Evolutionary conservation across 176 grass and related monocot genomes (phyloP).

Genomic region (Bonia amplexicaulis): DNA sequence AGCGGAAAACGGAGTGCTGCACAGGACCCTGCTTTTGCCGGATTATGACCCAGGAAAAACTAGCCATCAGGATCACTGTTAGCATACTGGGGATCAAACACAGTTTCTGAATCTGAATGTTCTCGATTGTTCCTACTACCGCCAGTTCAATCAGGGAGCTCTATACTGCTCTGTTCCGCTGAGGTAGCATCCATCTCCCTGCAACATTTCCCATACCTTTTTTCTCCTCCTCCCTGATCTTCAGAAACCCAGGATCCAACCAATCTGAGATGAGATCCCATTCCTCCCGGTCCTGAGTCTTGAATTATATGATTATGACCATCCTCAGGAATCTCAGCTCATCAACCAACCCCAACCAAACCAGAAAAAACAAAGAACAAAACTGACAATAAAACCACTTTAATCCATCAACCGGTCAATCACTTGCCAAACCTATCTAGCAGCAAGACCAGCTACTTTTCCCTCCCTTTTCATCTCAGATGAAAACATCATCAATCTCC

Average conservation of each 20-base stretch:
- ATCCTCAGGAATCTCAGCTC: neutral
- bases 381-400: neutral
- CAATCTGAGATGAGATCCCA: slow-evolving; percentile 11
- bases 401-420: slow-evolving; percentile 1
- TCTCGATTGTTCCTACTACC: neutral
- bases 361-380: neutral
- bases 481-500: neutral
- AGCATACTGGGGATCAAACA: neutral
- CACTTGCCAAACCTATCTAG: slow-evolving; percentile 10
- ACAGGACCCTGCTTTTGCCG: neutral
- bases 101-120: neutral
- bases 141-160: neutral
- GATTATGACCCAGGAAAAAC: neutral
- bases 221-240: neutral
- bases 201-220: neutral
- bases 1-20: neutral
- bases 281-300: neutral
- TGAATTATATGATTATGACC: slow-evolving; percentile 13
- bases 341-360: neutral
- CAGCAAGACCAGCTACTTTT: neutral
- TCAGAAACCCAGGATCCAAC: slow-evolving; percentile 15
- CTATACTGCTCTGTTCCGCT: neutral
- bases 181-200: neutral
- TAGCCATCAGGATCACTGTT: neutral
- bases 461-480: neutral